Base-by-base conservation (phyloP, 352 stramenopile species). In the Blastocystis sp. region DNA sequence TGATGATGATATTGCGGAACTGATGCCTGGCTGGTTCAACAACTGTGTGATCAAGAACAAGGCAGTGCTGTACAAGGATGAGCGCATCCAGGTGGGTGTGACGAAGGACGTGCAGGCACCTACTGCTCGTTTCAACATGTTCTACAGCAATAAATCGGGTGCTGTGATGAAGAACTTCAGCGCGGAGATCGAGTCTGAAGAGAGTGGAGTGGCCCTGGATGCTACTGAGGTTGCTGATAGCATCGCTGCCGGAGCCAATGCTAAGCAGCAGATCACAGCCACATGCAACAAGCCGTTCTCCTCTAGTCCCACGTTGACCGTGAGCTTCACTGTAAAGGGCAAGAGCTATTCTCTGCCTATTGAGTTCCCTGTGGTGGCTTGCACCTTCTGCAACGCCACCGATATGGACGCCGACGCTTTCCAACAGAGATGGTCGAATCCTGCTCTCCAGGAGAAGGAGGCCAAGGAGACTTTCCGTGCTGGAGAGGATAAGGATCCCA, bases 111-210 rank as follows among this genome's bases (percentile, higher is more conserved):
- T 91, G 26, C 94, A 98, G 91, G 98, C 94, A n/a, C 94, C 94
- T 9, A 94, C 97, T 90, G 96, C 95, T 24, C 92, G 94, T 55
- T 93, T 98, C 90, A 95, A 94, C n/a, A 91, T 98, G 24, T 98
- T 98, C 91, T 98, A 97, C 90, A 95, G 95, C 87, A 98, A 98
- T 92, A 96, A 98, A 89, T 93, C 93, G 76, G 92, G 91, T 47
- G 92, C 94, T 41, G 91, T 92, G 11, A 90, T 98, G 59, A 92
- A 91, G 20, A 91, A 95, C 64, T 97, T 98, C 91, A 79, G 63
- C 37, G 78, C 78, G 34, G 63, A 76, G 63, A 13, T 89, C 37
- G 62, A 47, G 20, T 53, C 20, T 9, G 78, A 89, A 34, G 78
- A 79, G 63, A 55, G 43, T 13, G 78, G 78, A 30, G 56, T 89